Evolutionary conservation across 306 rosid species (phyloP), one percentile per base, ranked within the genome.

Genomic region (Medicago lupulina): DNA sequence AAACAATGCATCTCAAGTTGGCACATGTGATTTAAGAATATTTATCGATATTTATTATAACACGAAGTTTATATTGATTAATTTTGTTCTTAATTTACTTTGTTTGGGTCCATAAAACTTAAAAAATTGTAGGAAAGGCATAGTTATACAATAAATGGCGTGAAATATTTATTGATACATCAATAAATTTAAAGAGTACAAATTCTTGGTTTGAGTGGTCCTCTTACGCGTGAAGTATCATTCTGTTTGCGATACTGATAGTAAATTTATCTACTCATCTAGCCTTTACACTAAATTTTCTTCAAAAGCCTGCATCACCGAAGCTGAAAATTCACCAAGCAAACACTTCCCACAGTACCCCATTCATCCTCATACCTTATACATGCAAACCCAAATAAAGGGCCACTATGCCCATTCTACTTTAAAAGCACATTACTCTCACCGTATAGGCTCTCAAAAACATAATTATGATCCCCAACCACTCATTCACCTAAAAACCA

Each of bases 391-490:
- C 50, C 15, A 0, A 51, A 40, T 57, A 77, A 66, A 44, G 49
- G 46, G 71, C 15, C 41, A 31, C 47, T 67, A 28, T 44, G 55
- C n/a, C 58, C 50, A 53, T 17, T n/a, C 50, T 67, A 8, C 16
- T 46, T 36, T 57, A 2, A 50, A 50, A 43, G 7, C 14, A 59
- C 15, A 39, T 59, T 64, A 28, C 28, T 74, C 57, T 36, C 58
- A 10, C 44, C 44, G 7, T 43, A 67, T 1, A 39, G 86, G 21
- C 51, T 54, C 5, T 18, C 79, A 81, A 67, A 67, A 67, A 44
- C 21, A 44, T 4, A 70, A 41, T 81, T 61, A 73, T 70, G 68
- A 14, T 53, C 5, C 51, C 81, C 90, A 89, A 81, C 89, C 14
- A 82, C 84, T 67, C 71, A 53, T 60, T 79, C 71, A 79, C 81